phyloP scores from a whole-genome alignment of 2,329 filamentous ascomycete genomes.

The Alternaria sp. region DNA sequence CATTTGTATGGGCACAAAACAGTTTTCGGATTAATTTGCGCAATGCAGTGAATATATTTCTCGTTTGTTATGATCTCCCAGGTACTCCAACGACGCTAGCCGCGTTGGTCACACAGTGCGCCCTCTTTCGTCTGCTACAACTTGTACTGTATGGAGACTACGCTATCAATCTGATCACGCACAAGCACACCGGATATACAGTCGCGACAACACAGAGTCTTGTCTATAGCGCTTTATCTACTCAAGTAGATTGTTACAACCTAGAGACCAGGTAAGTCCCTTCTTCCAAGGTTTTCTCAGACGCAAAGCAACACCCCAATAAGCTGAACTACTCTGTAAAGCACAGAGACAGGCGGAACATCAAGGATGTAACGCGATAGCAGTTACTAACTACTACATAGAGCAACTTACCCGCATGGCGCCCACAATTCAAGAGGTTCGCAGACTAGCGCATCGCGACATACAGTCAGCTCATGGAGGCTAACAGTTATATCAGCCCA shows the following conservation, averaged over 20 bases:
- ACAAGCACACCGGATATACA: background rate
- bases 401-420: background rate
- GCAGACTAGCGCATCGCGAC: background rate
- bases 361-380: background rate
- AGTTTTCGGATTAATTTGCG: too few relatives aligned
- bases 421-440: background rate
- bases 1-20: too few relatives aligned
- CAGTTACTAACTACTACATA: background rate
- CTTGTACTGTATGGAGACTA: background rate
- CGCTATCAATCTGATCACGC: background rate
- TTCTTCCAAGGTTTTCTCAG: background rate
- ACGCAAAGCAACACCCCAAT: background rate
- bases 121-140: background rate
- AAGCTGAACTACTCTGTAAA: background rate
- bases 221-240: background rate
- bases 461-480: background rate
- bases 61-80: background rate
- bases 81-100: background rate
- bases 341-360: background rate
- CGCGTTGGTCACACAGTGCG: background rate
- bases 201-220: background rate
- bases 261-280: background rate
- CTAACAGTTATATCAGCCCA: background rate
- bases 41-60: background rate
- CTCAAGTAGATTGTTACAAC: background rate